Conservation (phyloP, 2,329 filamentous ascomycete species). For the Pyrenophora teres region DNA sequence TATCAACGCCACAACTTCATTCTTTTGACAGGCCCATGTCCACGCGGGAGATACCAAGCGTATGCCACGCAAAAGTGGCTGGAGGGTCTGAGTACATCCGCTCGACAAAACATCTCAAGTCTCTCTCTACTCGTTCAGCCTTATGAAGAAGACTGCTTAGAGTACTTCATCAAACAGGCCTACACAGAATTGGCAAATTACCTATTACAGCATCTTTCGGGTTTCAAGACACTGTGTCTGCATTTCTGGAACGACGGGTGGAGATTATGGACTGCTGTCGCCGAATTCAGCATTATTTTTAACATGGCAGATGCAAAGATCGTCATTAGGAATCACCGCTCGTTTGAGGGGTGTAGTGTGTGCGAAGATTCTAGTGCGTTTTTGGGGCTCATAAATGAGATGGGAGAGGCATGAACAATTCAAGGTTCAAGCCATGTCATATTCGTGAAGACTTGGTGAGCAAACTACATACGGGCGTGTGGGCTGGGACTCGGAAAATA, state of each 20-base stretch:
- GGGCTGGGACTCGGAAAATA: too few relatives aligned
- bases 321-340: constrained; percentile 9
- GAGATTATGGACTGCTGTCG: constrained; percentile 4
- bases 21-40: constrained; percentile 37
- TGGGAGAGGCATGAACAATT: background rate
- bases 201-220: constrained; percentile 17
- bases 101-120: constrained; percentile 24
- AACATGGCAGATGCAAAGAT: constrained; percentile 14
- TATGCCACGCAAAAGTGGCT: constrained; percentile 38
- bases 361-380: constrained; percentile 11
- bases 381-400: constrained; percentile 2
- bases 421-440: too few relatives aligned
- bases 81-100: constrained; percentile 16
- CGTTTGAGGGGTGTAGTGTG: constrained; percentile 1
- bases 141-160: constrained; percentile 38
- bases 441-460: too few relatives aligned
- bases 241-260: constrained; percentile 23
- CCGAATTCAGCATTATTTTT: constrained; percentile 18
- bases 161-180: constrained; percentile 11
- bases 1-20: constrained; percentile 36
- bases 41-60: constrained; percentile 41
- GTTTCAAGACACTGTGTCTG: constrained; percentile 23
- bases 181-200: constrained; percentile 27
- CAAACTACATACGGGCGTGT: too few relatives aligned
- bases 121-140: constrained; percentile 32